Evolutionary conservation across 768 basidiomycete genomes (phyloP).

Genomic region (Solioccasus polychromus): DNA sequence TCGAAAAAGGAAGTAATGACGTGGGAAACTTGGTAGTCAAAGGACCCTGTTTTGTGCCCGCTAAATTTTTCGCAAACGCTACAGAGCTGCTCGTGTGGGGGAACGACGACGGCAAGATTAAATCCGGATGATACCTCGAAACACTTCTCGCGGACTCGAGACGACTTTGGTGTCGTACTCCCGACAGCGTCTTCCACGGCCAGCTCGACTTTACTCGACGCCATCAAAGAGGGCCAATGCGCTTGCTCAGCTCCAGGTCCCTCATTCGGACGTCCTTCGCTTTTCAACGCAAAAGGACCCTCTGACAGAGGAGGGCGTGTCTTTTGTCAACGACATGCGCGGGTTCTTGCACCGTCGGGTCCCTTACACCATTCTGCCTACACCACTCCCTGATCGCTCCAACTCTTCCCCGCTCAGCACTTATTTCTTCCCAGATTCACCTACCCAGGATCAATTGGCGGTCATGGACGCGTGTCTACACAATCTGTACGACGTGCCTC

Average conservation of each 20-base stretch:
- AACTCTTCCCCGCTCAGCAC: conserved; percentile 38
- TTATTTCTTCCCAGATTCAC: conserved; percentile 61
- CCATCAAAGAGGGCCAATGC: conserved; percentile 56
- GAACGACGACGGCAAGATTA: conserved; percentile 9
- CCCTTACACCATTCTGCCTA: conserved; percentile 59
- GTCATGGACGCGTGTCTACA: conserved; percentile 84
- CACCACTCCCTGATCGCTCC: conserved; percentile 57
- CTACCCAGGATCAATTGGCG: conserved; percentile 64
- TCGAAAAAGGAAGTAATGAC: neutral
- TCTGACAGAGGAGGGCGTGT: conserved; percentile 11
- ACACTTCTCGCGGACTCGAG: conserved; percentile 26
- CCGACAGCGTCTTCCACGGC: conserved; percentile 64
- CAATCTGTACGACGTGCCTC: conserved; percentile 69
- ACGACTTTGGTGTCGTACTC: conserved; percentile 55
- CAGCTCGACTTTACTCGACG: conserved; percentile 68
- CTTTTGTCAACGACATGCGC: conserved; percentile 40
- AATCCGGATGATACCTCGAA: conserved; percentile 29
- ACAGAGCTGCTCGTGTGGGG: conserved; percentile 18
- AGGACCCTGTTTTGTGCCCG: conserved; percentile 4
- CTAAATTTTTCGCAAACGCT: too few relatives aligned
- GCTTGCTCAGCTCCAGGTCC: conserved; percentile 34
- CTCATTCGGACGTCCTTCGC: conserved; percentile 39
- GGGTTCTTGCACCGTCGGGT: conserved; percentile 47
- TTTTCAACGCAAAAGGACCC: conserved; percentile 28
- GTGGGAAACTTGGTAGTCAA: neutral